phyloP scores from a whole-genome alignment of 345 rosid species.

The Iberis pinnata region DNA sequence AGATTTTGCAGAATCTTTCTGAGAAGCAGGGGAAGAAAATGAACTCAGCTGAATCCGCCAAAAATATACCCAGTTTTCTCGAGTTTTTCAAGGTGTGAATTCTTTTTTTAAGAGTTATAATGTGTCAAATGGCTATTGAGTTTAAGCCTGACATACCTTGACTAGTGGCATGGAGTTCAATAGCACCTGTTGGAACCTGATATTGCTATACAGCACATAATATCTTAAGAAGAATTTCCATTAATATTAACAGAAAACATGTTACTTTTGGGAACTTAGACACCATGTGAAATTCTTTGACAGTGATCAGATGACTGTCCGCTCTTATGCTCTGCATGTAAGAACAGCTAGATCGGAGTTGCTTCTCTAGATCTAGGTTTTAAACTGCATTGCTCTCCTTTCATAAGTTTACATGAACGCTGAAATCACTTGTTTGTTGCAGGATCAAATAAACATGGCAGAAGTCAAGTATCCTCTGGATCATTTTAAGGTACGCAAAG shows the following conservation, averaged over 20 bases:
- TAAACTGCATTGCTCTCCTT: not conserved
- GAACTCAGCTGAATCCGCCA: slow-evolving; percentile 72
- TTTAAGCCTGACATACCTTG: slow-evolving; percentile 1
- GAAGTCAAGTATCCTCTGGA: slow-evolving; percentile 86
- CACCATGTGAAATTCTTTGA: too few species aligned
- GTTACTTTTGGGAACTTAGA: too few species aligned
- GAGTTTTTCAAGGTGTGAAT: slow-evolving; percentile 61
- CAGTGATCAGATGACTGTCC: not conserved
- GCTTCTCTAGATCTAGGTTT: not conserved
- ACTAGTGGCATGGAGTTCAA: slow-evolving; percentile 4
- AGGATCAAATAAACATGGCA: slow-evolving; percentile 90
- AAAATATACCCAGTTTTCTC: slow-evolving; percentile 74
- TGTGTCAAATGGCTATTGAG: slow-evolving; percentile 1
- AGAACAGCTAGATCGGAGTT: not conserved
- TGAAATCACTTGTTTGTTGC: slow-evolving; percentile 20
- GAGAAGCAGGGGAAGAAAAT: slow-evolving; percentile 88
- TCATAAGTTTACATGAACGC: slow-evolving; percentile 12
- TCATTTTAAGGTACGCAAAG: slow-evolving; percentile 72
- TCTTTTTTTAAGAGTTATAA: not conserved
- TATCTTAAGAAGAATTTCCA: not conserved
- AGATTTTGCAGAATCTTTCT: slow-evolving; percentile 67
- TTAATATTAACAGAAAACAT: not conserved
- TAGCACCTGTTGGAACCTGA: slow-evolving; percentile 2
- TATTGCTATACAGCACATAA: not conserved
- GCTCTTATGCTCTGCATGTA: not conserved